Conservation (phyloP, 2,329 filamentous ascomycete species). For the Huntiella omanensis region DNA sequence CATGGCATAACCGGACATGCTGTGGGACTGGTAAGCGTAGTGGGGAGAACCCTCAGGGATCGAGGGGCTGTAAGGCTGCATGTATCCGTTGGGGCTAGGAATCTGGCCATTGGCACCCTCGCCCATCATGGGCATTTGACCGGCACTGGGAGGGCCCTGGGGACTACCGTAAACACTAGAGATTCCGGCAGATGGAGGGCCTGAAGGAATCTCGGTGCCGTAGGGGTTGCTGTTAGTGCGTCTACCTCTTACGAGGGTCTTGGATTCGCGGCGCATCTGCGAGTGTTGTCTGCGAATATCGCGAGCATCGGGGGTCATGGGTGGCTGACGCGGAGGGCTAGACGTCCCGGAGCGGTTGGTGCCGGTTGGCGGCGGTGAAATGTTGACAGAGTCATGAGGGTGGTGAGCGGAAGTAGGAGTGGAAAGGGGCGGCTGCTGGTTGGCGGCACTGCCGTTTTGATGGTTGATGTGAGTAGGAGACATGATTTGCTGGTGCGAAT, state of each 20-base stretch:
- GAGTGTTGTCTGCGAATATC: conserved; percentile 43
- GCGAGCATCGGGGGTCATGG: conserved; percentile 39
- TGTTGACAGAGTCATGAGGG: conserved; percentile 21
- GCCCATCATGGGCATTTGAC: conserved; percentile 31
- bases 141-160: conserved; percentile 25
- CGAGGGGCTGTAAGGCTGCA: conserved; percentile 31
- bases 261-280: conserved; percentile 38
- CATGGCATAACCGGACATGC: conserved; percentile 5
- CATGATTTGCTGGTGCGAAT: conserved; percentile 9
- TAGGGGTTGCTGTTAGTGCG: conserved; percentile 30
- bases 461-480: conserved; percentile 4
- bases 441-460: background rate
- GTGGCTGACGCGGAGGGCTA: conserved; percentile 33
- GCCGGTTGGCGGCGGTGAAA: conserved; percentile 27
- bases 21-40: conserved; percentile 10
- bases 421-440: background rate
- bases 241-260: conserved; percentile 30
- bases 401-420: conserved; percentile 10
- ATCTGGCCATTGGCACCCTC: conserved; percentile 23
- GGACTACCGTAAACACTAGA: conserved; percentile 10
- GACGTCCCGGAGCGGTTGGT: conserved; percentile 31
- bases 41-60: conserved; percentile 24
- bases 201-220: conserved; percentile 24
- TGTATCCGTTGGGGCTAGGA: conserved; percentile 23
- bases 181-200: conserved; percentile 20